Evolutionary conservation across 169 alveolate species (phyloP), one percentile per base, ranked within the genome.

Genomic region (Eimeria praecox): DNA sequence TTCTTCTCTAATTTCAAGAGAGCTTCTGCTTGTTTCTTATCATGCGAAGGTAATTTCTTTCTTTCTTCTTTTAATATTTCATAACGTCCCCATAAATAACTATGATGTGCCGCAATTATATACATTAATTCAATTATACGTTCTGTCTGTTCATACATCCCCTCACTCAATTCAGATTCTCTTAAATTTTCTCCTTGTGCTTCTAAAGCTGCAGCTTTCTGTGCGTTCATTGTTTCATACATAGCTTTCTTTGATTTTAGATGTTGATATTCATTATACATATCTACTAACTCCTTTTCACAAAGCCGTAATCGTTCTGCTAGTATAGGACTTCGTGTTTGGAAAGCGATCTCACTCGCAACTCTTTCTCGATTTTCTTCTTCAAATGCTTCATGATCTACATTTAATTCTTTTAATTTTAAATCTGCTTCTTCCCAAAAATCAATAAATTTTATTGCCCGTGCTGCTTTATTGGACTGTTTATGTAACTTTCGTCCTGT

Each of bases 171-270:
- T 14, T 38, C 94, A 0, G 75, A 75, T 40, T 52, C 75, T 16
- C 56, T 59, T 42, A 92, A 52, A 54, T 77, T 78, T 18, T 66
- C 85, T 52, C 95, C 95, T 18, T 75, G 80, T 0, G 83, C 85
- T 22, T 49, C 86, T 62, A 92, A 71, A 12, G 49, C 73, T 4
- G 86, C 95, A 12, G 83, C 83, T 35, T 35, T 59, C 90, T 66
- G 69, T 20, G 86, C 95, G 56, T 9, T 54, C 92, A 92, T 75
- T 71, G 85, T 62, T 40, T 92, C 95, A 40, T 78, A 92, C 62
- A 30, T 38, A 12, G 86, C 95, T 40, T 92, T 92, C 66, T 92
- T 85, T 30, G 42, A 46, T 4, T 40, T 66, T 16, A 92, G 69
- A 14, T 62, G 82, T 59, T 64, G 94, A 27, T 62, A 62, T 14